Base-by-base conservation (phyloP, 2,329 filamentous ascomycete genomes). In the Trichoderma aggressivum region DNA sequence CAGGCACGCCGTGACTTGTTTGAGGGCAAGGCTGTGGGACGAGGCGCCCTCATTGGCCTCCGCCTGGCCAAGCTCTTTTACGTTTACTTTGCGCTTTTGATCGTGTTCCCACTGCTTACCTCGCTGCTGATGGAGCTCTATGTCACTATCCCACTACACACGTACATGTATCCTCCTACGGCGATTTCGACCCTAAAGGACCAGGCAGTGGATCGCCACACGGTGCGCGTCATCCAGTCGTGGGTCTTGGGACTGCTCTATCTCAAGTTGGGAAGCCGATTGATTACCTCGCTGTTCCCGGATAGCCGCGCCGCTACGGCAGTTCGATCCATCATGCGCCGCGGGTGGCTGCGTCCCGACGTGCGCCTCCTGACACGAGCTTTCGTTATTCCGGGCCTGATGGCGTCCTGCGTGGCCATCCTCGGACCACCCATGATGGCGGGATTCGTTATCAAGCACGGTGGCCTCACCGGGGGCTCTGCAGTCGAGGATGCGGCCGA, bases 201-300 rank as follows among this genome's bases (percentile, higher is more conserved):
- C 5, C 72, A 75, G 6, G 75, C 76, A 63, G 76, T 74, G 7
- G 79, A 79, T 16, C 78, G 79, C 4, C 93, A 97, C 78, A 92
- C 91, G 8, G 89, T 98, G 55, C 92, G 97, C 73, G 86, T 98
- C 73, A 91, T 98, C 55, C 95, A 98, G 79, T 91, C 94, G 71
- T 99, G 95, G 94, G 97, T 94, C 0, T 85, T 99, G 1, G 96
- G 96, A 5, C 87, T 99, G 26, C 86, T 99, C 3, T 98, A 97
- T 80, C 87, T 97, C 34, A 94, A 97, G 74, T 89, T 98, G 76
- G 88, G 88, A 0, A 87, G 89, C 18, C 90, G 92, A 50, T 82
- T 94, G 76, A 85, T 94, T 30, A 85, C 91, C 26, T 84, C 91
- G 14, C 87, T 91, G 76, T 87, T 93, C 73, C 88, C 89, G 10